Evolutionary conservation across 2,329 filamentous ascomycete species (phyloP).

Genomic region (Aspergillus glaucus): DNA sequence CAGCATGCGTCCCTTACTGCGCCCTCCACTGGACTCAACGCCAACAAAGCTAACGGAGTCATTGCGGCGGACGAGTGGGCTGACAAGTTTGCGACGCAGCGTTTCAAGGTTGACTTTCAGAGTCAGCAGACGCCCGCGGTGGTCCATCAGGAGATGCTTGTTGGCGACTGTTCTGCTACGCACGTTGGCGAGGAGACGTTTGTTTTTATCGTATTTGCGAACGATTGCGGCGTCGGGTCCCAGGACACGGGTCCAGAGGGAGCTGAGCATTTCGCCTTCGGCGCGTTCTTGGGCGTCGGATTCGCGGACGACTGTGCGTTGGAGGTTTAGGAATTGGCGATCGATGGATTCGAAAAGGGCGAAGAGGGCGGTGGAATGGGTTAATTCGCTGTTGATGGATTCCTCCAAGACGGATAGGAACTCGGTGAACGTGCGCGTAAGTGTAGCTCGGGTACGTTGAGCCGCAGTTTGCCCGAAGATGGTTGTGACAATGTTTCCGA

Average conservation of each 20-base stretch:
- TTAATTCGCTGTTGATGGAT: conserved; percentile 76
- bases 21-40: conserved; percentile 19
- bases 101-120: conserved; percentile 82
- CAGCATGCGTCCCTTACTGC: conserved; percentile 51
- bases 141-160: conserved; percentile 78
- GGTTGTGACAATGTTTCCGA: conserved; percentile 63
- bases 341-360: conserved; percentile 89
- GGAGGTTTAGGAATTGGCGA: conserved; percentile 80
- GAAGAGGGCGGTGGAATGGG: conserved; percentile 73
- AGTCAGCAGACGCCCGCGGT: conserved; percentile 75
- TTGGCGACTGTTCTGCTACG: conserved; percentile 78
- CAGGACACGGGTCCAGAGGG: conserved; percentile 78
- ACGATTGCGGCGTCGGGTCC: conserved; percentile 67
- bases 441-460: conserved; percentile 70
- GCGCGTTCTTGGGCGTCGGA: conserved; percentile 71
- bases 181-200: conserved; percentile 68
- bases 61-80: conserved; percentile 68
- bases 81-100: conserved; percentile 75
- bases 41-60: conserved; percentile 42
- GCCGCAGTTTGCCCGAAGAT: conserved; percentile 74
- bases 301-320: conserved; percentile 78
- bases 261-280: conserved; percentile 74
- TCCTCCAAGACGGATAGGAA: conserved; percentile 85
- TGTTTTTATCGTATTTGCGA: conserved; percentile 90
- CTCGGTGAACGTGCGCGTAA: conserved; percentile 82